Percentiles rank a stretch among this genome's conserved stretches.
These are phyloP conservation scores for Rehmannia glutinosa DNA, from an alignment of 257 asterid genomes.

Conservation along the genomic window DNA sequence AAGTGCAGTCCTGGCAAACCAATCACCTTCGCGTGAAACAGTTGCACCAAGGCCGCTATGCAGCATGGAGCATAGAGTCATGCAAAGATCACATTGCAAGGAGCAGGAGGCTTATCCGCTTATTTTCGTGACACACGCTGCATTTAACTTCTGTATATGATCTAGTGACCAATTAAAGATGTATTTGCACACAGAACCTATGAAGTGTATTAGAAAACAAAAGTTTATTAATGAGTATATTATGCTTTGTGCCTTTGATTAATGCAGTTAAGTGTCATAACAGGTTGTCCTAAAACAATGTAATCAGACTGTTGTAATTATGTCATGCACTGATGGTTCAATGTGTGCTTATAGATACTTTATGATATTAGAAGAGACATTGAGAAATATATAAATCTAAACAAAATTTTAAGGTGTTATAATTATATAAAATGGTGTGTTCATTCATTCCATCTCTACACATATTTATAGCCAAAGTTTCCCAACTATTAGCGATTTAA, in stretches of 20 bases:
- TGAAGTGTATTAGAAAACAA: not conserved
- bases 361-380: too few species aligned
- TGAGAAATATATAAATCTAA: too few species aligned
- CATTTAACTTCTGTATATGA: conserved; percentile 48
- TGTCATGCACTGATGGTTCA: too few species aligned
- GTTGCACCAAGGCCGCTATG: conserved; percentile 58
- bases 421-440: too few species aligned
- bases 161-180: conserved; percentile 42
- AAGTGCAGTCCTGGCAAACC: conserved; percentile 72
- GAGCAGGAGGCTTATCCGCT: conserved; percentile 43
- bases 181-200: too few species aligned
- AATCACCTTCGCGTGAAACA: conserved; percentile 79
- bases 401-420: too few species aligned
- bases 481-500: too few species aligned
- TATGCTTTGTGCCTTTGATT: not conserved
- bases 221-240: not conserved
- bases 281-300: too few species aligned
- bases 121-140: conserved; percentile 40
- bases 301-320: too few species aligned
- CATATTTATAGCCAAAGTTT: too few species aligned
- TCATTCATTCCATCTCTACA: too few species aligned
- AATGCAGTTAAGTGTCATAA: not conserved
- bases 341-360: too few species aligned
- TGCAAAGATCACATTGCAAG: conserved; percentile 82
- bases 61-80: conserved; percentile 63